Evolutionary conservation across 345 rosid genomes (phyloP), one percentile per base, ranked within the genome.

Genomic region (Kandelia obovata): DNA sequence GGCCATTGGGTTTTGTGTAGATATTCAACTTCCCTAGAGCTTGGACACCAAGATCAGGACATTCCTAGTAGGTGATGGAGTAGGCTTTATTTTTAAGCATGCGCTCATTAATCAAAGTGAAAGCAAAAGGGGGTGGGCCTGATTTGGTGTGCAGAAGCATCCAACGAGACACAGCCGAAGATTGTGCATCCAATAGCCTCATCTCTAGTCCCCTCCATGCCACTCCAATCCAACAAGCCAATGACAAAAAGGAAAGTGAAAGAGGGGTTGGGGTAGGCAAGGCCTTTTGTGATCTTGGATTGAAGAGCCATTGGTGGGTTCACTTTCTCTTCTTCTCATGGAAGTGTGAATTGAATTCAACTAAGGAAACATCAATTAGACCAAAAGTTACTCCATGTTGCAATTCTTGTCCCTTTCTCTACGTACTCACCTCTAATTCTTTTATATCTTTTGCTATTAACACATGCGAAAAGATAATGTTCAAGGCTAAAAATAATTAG

Each of bases 181-280:
- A 25, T 8, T 10, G 32, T 17, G 67, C 53, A 77, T 59, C 77
- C 52, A 32, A 60, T 25, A 64, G 16, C 60, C 56, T 58, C 27
- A 43, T 27, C 62, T 35, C 67, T 59, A 53, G 25, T 62, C 37
- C 25, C 71, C 23, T 32, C 58, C 78, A 73, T 62, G 72, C 73
- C 84, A 71, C 56, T 62, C 60, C 70, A 55, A 43, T 78, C 80
- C 84, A 81, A 75, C 27, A 28, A 32, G 69, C 66, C 61, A 1
- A 31, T 53, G 76, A 72, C 80, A 78, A 81, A 75, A 66, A 57
- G 46, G 73, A 79, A 65, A 58, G 39, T 39, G 37, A 4, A 28
- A 46, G 58, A 5, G 57, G 17, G 35, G 16, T 7, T 11, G n/a
- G 46, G 37, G 37, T 34, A 7, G 37, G 37, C 9, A 34, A 34